Base-by-base conservation (phyloP, 208 protist species). In the Vickermania ingenoplastis region DNA sequence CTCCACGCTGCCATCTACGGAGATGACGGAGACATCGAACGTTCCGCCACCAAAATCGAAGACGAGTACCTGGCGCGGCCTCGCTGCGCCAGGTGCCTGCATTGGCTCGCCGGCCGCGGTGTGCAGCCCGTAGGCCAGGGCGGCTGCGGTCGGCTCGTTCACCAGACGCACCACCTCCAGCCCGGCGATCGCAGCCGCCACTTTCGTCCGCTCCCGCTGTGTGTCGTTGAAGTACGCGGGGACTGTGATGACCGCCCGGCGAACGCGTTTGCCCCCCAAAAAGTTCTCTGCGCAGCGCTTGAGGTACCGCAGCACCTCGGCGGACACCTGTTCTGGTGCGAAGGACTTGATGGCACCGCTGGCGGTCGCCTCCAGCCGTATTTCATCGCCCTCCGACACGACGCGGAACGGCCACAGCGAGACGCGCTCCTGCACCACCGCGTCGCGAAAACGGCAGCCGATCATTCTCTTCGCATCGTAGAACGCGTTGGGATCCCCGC, bases 171-270 rank as follows among this genome's bases (percentile, higher is more conserved):
- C 56, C 26, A 99, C 96, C 1, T 99, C 92, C 1, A 99, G 79
- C 14, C 98, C 98, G 21, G 98, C 94, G 53, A 99, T 99, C 3
- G 64, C 61, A 31, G 94, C 97, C 13, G 98, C 98, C 53, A 97
- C 97, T 77, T 99, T 99, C 5, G 97, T 99, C 2, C 97, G 87
- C 73, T 97, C 80, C 48, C 98, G 82, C 86, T 99, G 98, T 2
- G 83, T 65, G 59, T 99, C 98, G 78, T 98, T 99, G 77, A 99
- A 99, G 78, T 99, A 99, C n/a, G 97, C 98, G 11, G 98, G 98
- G n/a, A 99, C 97, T 14, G 98, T 99, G 54, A 99, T 82, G 29
- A 99, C 97, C 0, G 97, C 97, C 62, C 97, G 83, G 61, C 68
- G 92, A 31, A 99, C 94, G 22, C 65, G 27, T 57, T 92, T 69